Evolutionary conservation across 2,329 filamentous ascomycete species (phyloP).

Genomic region (Nigrospora oryzae): DNA sequence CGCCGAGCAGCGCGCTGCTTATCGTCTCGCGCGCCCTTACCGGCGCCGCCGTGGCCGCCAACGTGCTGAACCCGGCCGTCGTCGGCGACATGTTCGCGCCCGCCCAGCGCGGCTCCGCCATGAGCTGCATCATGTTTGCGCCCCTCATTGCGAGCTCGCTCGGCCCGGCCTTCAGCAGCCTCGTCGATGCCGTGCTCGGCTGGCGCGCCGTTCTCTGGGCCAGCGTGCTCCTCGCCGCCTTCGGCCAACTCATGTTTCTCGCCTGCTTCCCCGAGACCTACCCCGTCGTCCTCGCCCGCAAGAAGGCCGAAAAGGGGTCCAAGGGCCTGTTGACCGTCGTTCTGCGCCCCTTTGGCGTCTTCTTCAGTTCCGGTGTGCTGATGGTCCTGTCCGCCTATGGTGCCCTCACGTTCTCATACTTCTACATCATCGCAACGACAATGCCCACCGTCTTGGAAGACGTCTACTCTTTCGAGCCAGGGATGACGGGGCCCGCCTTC

Average conservation of each 20-base stretch:
- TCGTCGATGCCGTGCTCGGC: conserved; percentile 42
- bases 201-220: conserved; percentile 48
- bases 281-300: conserved; percentile 37
- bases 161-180: conserved; percentile 45
- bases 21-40: conserved; percentile 47
- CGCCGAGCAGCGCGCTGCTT: conserved; percentile 34
- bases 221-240: conserved; percentile 33
- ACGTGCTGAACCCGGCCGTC: conserved; percentile 54
- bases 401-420: conserved; percentile 39
- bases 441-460: conserved; percentile 40
- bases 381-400: conserved; percentile 36
- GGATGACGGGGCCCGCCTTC: conserved; percentile 43
- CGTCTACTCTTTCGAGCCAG: conserved; percentile 39
- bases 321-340: conserved; percentile 29
- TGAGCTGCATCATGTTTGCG: conserved; percentile 48
- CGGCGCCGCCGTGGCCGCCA: conserved; percentile 55
- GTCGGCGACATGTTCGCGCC: conserved; percentile 53
- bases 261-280: conserved; percentile 52
- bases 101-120: conserved; percentile 48
- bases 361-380: conserved; percentile 42
- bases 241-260: conserved; percentile 42
- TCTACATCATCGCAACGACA: conserved; percentile 46
- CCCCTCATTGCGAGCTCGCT: conserved; percentile 52
- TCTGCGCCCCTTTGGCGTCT: conserved; percentile 35
- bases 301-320: conserved; percentile 13